phyloP scores from a whole-genome alignment of 257 asterid species.

The Cruciata laevipes region DNA sequence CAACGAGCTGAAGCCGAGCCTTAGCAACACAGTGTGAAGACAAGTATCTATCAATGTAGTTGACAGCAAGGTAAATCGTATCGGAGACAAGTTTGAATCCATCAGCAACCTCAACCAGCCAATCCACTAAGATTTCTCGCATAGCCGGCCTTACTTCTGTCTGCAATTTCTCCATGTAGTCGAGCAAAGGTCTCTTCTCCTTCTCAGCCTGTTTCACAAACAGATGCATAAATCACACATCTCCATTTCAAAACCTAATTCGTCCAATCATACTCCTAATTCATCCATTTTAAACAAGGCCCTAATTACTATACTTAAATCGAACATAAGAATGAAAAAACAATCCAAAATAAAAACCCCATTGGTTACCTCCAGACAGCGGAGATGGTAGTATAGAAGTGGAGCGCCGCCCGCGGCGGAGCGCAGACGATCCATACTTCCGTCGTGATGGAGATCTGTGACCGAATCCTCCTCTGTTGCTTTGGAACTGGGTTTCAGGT shows the following conservation, averaged over 20 bases:
- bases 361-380: not conserved
- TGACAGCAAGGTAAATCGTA: slow-evolving; percentile 62
- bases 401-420: not conserved
- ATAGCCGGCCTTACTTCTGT: slow-evolving; percentile 49
- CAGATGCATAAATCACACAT: slow-evolving; percentile 4
- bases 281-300: too few species aligned
- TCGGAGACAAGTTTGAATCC: slow-evolving; percentile 75
- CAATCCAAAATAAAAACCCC: not conserved
- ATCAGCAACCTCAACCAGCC: slow-evolving; percentile 88
- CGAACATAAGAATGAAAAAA: not conserved
- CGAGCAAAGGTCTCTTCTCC: slow-evolving; percentile 54
- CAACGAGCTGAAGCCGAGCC: slow-evolving; percentile 84
- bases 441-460: not conserved
- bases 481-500: not conserved
- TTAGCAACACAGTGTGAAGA: slow-evolving; percentile 44
- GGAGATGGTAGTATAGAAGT: not conserved
- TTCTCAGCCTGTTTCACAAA: slow-evolving; percentile 51
- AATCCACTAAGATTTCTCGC: slow-evolving; percentile 73
- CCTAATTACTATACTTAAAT: too few species aligned
- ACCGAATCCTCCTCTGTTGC: not conserved
- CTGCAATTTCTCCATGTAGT: slow-evolving; percentile 77
- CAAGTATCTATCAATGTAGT: slow-evolving; percentile 62
- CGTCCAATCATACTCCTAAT: not conserved
- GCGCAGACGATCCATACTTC: not conserved
- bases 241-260: not conserved